phyloP scores from a whole-genome alignment of 495 filamentous ascomycete species.

The Xylaria telfairii region DNA sequence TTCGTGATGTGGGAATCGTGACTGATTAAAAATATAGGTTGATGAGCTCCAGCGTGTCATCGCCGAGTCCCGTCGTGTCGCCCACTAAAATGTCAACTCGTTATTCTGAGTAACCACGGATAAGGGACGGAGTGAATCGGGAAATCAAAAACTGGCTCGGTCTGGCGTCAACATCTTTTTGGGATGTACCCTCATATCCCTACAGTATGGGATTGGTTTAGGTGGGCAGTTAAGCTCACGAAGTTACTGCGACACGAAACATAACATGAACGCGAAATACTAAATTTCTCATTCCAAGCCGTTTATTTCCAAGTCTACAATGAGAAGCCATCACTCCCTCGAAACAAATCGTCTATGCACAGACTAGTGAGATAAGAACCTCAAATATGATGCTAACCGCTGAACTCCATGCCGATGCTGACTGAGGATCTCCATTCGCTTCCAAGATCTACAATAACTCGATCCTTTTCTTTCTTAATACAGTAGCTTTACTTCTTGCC shows the following conservation, averaged over 20 bases:
- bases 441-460: background rate
- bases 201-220: conserved; percentile 28
- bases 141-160: conserved; percentile 17
- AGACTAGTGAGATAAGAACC: conserved; percentile 8
- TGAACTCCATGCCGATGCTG: conserved; percentile 12
- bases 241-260: conserved; percentile 28
- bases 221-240: conserved; percentile 28
- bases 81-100: conserved; percentile 65
- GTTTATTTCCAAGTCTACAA: conserved; percentile 23
- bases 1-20: background rate
- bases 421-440: background rate
- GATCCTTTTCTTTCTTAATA: background rate
- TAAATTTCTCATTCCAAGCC: conserved; percentile 31
- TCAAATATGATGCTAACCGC: conserved; percentile 27
- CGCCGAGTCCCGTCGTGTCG: conserved; percentile 84
- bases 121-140: conserved; percentile 15
- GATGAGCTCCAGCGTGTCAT: conserved; percentile 97
- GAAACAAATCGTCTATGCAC: background rate
- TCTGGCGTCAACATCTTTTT: conserved; percentile 24
- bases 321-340: conserved; percentile 25
- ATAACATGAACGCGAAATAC: conserved; percentile 31
- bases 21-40: conserved; percentile 50
- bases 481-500: conserved; percentile 53
- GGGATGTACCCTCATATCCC: conserved; percentile 35
- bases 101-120: background rate